phyloP scores from a whole-genome alignment of 2,329 filamentous ascomycete species.

The Plectosphaerella plurivora region DNA sequence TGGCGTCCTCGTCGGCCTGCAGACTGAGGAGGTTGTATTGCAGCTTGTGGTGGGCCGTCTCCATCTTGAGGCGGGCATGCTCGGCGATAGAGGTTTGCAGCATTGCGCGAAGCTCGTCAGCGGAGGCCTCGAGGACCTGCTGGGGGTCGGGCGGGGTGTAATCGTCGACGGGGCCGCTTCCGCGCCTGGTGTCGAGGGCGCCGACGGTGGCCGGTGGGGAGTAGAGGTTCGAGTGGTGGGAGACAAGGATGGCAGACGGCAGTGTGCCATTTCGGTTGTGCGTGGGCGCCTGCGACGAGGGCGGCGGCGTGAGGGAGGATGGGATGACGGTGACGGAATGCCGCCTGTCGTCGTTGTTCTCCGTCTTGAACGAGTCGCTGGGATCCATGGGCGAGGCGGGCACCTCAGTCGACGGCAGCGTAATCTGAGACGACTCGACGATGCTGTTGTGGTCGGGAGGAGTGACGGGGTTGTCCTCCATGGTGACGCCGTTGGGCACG shows the following conservation, averaged over 20 bases:
- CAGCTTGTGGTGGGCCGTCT: conserved; percentile 83
- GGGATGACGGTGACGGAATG: conserved; percentile 43
- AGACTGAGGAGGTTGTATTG: conserved; percentile 82
- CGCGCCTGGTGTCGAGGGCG: conserved; percentile 8
- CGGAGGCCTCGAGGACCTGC: conserved; percentile 47
- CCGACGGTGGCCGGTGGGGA: conserved; percentile 48
- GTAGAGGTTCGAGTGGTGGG: conserved; percentile 44
- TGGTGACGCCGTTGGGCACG: conserved; percentile 22
- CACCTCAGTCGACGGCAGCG: conserved; percentile 53
- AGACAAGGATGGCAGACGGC: conserved; percentile 25
- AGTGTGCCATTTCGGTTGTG: conserved; percentile 20
- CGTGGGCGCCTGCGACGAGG: conserved; percentile 45
- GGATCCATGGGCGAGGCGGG: conserved; percentile 49
- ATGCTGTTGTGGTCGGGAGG: conserved; percentile 22
- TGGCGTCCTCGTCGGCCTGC: conserved; percentile 78
- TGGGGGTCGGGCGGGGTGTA: conserved; percentile 42
- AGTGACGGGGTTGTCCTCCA: conserved; percentile 25
- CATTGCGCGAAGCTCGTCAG: conserved; percentile 54
- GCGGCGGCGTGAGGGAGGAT: conserved; percentile 54
- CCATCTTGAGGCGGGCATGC: conserved; percentile 65
- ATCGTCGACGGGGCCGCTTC: conserved; percentile 27
- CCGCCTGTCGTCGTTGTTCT: conserved; percentile 41
- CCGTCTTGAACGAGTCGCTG: conserved; percentile 43
- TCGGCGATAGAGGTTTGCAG: conserved; percentile 50
- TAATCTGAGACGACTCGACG: conserved; percentile 41